Evolutionary conservation across 495 filamentous ascomycete species (phyloP), one percentile per base, ranked within the genome.

Genomic region (Pyrenula aspistea): DNA sequence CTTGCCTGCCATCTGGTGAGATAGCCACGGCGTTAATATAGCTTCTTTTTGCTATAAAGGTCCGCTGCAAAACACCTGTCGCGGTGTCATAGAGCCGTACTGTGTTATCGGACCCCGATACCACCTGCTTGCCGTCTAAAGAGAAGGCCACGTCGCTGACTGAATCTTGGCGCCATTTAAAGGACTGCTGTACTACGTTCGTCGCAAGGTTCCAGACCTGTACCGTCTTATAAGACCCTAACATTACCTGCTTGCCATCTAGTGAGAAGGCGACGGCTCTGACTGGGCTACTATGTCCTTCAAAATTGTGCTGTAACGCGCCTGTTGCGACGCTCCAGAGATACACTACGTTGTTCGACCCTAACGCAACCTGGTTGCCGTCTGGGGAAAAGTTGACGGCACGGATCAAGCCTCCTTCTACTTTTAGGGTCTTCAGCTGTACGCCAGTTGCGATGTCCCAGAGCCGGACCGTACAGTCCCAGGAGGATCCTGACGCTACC

Each of bases 281-380:
- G 4, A 57, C 24, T 56, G 8, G 12, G 12, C 24, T 20, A 11
- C 25, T 24, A 52, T 61, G 61, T 22, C 58, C 61, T 22, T 56
- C 55, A 49, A 65, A 55, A 1, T 22, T 59, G 10, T 55, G 21
- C 8, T 19, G 53, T 47, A 47, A 11, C 0, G 53, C 55, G 24
- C 65, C 62, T 2, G 62, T 64, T 2, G 55, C 57, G 2, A 56
- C 23, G 60, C 71, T 60, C 70, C 68, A 69, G 22, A 66, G 31
- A 56, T 51, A 52, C 22, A 51, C 55, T 19, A 24, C n/a, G 50
- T 63, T 53, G 8, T 0, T 0, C 10, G 57, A 62, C 8, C n/a
- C 54, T 0, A 60, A 61, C 1, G 60, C 62, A 15, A 64, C 15
- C 12, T 51, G 21, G 10, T 42, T 54, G 12, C 60, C 62, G 49